Evolutionary conservation across 108 stramenopile genomes (phyloP).

Genomic region (Skeletonema grethae): DNA sequence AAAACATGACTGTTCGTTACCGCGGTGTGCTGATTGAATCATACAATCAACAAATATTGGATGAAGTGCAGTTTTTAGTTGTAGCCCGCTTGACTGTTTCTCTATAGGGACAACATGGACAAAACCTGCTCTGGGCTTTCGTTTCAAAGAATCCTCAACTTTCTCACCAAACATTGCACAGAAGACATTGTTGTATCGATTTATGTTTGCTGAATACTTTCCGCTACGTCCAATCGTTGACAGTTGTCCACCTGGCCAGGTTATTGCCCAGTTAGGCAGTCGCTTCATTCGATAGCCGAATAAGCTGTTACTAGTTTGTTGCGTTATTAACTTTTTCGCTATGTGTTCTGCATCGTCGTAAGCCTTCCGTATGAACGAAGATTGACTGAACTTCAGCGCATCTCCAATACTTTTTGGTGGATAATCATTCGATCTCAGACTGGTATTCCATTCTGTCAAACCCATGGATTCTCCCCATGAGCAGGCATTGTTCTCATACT

Average conservation of each 20-base stretch:
- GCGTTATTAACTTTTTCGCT: neutral
- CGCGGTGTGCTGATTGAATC: slow-evolving; percentile 5
- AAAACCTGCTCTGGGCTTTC: slow-evolving; percentile 13
- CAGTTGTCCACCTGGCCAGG: slow-evolving; percentile 71
- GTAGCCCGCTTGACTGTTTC: neutral
- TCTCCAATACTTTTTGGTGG: slow-evolving; percentile 44
- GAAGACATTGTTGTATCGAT: slow-evolving; percentile 54
- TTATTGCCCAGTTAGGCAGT: slow-evolving; percentile 64
- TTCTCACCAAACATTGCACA: slow-evolving; percentile 9
- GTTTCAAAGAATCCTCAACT: neutral
- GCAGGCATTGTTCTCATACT: slow-evolving; percentile 66
- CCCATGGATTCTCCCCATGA: slow-evolving; percentile 61
- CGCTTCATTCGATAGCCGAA: neutral
- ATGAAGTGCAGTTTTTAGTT: neutral
- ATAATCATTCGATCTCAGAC: slow-evolving; percentile 49
- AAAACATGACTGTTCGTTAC: neutral
- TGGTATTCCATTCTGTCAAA: slow-evolving; percentile 48
- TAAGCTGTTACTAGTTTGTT: neutral
- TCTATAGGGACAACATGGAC: slow-evolving; percentile 37
- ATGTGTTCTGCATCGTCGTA: slow-evolving; percentile 49
- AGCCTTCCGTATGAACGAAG: slow-evolving; percentile 24
- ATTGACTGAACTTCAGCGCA: slow-evolving; percentile 52
- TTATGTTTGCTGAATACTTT: slow-evolving; percentile 39
- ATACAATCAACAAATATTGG: neutral
- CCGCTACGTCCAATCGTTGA: slow-evolving; percentile 57